Percentiles rank a stretch among this genome's conserved stretches.
phyloP scores from a whole-genome alignment of 2,329 filamentous ascomycete species.

The Penicillium glabrum region DNA sequence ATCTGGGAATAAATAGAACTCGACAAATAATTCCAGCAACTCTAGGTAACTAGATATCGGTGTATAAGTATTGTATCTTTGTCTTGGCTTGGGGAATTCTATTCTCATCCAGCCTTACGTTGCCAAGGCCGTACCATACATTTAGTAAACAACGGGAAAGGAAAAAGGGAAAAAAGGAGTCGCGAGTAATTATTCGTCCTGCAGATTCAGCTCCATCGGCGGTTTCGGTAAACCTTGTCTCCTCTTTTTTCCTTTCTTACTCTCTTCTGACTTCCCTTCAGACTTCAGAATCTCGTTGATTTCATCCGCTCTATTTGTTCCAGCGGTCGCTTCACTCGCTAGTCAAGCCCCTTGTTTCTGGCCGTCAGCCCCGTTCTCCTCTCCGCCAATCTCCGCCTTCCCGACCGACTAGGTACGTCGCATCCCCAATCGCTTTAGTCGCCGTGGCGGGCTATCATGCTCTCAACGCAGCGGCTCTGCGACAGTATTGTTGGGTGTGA shows the following conservation, averaged over 20 bases:
- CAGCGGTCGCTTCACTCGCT: not conserved
- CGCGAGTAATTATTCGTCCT: not conserved
- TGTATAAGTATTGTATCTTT: not conserved
- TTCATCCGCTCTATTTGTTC: not conserved
- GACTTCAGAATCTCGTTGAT: not conserved
- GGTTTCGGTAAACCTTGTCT: constrained; percentile 12
- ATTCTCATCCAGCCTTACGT: not conserved
- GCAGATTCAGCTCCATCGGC: constrained; percentile 2
- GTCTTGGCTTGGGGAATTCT: not conserved
- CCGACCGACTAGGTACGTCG: not conserved
- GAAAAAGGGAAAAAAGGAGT: not conserved
- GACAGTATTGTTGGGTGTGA: not conserved
- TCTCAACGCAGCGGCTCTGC: not conserved
- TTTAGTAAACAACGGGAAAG: not conserved
- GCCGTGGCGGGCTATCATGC: not conserved
- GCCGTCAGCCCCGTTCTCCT: not conserved
- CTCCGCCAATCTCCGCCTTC: not conserved
- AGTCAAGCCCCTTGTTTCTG: not conserved
- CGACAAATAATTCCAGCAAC: not conserved
- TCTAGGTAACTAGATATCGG: not conserved
- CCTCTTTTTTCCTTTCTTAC: constrained; percentile 11
- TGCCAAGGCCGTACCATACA: not conserved
- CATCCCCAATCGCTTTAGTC: not conserved
- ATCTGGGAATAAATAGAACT: not conserved
- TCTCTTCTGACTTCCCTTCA: not conserved